Percentiles rank a stretch among this genome's conserved stretches.
phyloP scores from a whole-genome alignment of 192 early-diverging fungal genomes.

The Podila epicladia region DNA sequence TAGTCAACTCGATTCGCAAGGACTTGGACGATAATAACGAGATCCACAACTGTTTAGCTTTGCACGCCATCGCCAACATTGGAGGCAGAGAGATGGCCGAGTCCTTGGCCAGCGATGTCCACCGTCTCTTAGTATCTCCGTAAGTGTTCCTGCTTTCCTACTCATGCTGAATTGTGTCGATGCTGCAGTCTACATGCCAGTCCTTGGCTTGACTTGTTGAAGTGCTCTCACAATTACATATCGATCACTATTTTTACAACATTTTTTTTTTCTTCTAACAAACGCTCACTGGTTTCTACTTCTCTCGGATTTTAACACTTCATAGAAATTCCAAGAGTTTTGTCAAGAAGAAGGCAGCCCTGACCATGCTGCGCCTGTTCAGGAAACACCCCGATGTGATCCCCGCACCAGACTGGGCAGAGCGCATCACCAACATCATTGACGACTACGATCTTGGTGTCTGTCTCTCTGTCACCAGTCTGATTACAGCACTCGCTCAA shows the following conservation, averaged over 20 bases:
- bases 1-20: conserved; percentile 88
- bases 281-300: neutral
- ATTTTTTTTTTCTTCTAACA: neutral
- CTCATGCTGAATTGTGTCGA: too few species aligned
- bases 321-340: conserved; percentile 79
- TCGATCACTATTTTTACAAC: conserved; percentile 30
- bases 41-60: conserved; percentile 88
- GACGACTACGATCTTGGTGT: conserved; percentile 94
- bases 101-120: conserved; percentile 82
- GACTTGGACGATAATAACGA: conserved; percentile 91
- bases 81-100: conserved; percentile 94
- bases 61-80: conserved; percentile 98
- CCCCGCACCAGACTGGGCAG: conserved; percentile 88
- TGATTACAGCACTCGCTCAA: conserved; percentile 93
- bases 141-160: conserved; percentile 50
- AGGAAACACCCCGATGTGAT: conserved; percentile 91
- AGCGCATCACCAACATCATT: conserved; percentile 81
- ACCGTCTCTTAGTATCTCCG: conserved; percentile 84
- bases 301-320: neutral
- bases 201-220: neutral
- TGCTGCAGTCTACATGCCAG: too few species aligned
- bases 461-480: conserved; percentile 79
- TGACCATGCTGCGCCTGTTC: conserved; percentile 90
- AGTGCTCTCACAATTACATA: conserved; percentile 28
- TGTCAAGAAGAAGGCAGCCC: conserved; percentile 96